A percentile compares a stretch with the other conserved stretches of the same genome.
Evolutionary conservation across 2,329 filamentous ascomycete genomes (phyloP).

Genomic region (Phaeosphaeriaceae sp.): DNA sequence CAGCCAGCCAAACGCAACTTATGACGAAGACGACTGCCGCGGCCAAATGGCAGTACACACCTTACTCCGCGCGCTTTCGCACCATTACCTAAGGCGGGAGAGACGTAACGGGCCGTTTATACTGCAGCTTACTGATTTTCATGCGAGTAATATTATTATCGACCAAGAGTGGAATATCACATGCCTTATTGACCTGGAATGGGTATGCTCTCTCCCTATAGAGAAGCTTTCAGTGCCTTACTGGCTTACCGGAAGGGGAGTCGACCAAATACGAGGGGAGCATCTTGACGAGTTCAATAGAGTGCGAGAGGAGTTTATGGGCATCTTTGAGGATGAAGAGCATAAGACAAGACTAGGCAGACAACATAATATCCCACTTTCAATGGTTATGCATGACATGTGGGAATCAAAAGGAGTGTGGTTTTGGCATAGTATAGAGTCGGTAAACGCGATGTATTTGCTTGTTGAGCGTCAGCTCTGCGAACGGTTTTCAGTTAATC

Average conservation of each 20-base stretch:
- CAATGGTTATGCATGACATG: too few relatives aligned
- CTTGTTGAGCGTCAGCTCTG: too few relatives aligned
- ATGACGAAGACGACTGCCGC: slow-evolving; percentile 27
- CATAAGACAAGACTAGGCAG: too few relatives aligned
- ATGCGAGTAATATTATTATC: slow-evolving; percentile 47
- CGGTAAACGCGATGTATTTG: too few relatives aligned
- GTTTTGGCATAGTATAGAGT: too few relatives aligned
- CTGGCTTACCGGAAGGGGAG: slow-evolving; percentile 36
- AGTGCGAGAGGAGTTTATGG: too few relatives aligned
- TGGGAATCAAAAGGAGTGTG: too few relatives aligned
- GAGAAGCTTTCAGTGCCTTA: slow-evolving; percentile 38
- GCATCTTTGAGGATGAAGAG: too few relatives aligned
- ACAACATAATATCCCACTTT: too few relatives aligned
- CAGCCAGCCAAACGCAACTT: slow-evolving; percentile 27
- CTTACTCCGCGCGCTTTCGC: slow-evolving; percentile 22
- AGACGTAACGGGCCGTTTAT: slow-evolving; percentile 35
- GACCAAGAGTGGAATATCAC: slow-evolving; percentile 47
- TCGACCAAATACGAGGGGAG: slow-evolving; percentile 1
- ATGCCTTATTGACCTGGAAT: slow-evolving; percentile 46
- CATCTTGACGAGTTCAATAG: slow-evolving; percentile 1
- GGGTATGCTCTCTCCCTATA: slow-evolving; percentile 40
- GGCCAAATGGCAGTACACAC: slow-evolving; percentile 31
- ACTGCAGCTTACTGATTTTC: slow-evolving; percentile 41
- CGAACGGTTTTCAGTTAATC: too few relatives aligned
- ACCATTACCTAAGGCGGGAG: too few relatives aligned